Percentiles rank a stretch among this genome's conserved stretches.
phyloP scores from a whole-genome alignment of 768 basidiomycete genomes.

The Boletus reticulatus region DNA sequence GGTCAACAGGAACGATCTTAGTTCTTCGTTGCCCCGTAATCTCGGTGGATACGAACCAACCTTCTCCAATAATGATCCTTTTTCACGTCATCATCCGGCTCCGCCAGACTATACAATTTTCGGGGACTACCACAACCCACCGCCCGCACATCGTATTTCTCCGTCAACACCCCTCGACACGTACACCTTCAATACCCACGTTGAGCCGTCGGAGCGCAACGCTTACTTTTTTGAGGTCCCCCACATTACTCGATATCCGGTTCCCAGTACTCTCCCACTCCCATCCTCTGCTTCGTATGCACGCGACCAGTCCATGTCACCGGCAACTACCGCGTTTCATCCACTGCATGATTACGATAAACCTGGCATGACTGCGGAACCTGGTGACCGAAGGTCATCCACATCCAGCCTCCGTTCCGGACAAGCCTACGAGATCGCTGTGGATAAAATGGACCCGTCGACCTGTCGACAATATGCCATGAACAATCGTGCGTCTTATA shows the following conservation, averaged over 20 bases:
- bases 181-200: conserved; percentile 11
- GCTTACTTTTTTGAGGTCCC: conserved; percentile 28
- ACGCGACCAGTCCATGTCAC: conserved; percentile 4
- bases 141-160: conserved; percentile 12
- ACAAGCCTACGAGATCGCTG: conserved; percentile 2
- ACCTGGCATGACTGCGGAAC: conserved; percentile 3
- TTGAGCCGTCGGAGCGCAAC: conserved; percentile 8
- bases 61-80: conserved; percentile 8
- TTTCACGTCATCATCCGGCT: conserved; percentile 1
- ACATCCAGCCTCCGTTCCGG: conserved; percentile 10
- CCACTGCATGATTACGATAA: conserved; percentile 12
- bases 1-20: conserved; percentile 24
- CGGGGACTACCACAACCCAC: conserved; percentile 13
- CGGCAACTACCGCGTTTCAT: conserved; percentile 4
- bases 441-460: conserved; percentile 3
- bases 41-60: conserved; percentile 23
- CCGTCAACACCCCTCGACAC: conserved; percentile 8
- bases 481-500: background rate
- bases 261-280: conserved; percentile 21
- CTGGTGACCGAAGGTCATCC: conserved; percentile 10
- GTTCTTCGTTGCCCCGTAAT: conserved; percentile 27
- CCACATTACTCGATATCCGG: conserved; percentile 27
- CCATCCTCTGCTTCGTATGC: background rate
- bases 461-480: background rate
- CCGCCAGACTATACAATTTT: conserved; percentile 14